Evolutionary conservation across 257 asterid species (phyloP), one percentile per base, ranked within the genome.

Genomic region (Nicotiana tabacum): DNA sequence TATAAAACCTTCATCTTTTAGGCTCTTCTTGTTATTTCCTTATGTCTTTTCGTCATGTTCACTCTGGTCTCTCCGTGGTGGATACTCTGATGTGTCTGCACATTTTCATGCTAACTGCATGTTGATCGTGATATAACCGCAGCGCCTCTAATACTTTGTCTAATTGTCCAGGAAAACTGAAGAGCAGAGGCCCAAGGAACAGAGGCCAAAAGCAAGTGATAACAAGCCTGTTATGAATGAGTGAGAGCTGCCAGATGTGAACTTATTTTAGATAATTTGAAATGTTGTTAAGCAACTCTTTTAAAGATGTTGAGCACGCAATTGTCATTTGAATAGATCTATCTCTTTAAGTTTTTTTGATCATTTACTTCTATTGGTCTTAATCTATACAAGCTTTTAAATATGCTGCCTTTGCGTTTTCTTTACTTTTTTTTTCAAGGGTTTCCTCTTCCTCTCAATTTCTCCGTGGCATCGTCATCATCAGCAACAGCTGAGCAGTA

Each of bases 101-200:
- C 21, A 17, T 43, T 43, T 43, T 43, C 3, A 43, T 43, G 51
- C 51, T 43, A 57, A 2, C 62, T 57, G 1, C 62, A 57, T 32
- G 10, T 66, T 33, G 21, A 27, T 12, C 10, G 46, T 32, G 62
- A 51, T 51, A 53, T 46, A 55, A 13, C 5, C 3, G 16, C 70
- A 6, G 21, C 21, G 32, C 33, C 13, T 21, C 78, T 83, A 18
- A 37, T 27, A 15, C 24, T n/a, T 65, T 6, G 37, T 18, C 51
- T 32, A 15, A 21, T 69, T 79, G 21, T 83, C 33, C 83, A 96
- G 99, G 95, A 96, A 94, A 96, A 89, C 90, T 30, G 99, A 96
- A 82, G 99, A 96, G 89, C 97, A 92, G 87, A 96, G 90, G 92
- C 99, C 99, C 18, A 94, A 90, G 95, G 98, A 94, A 80, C 98